Evolutionary conservation across 148 eudicot genomes (phyloP).

Genomic region (Spergularia marina): DNA sequence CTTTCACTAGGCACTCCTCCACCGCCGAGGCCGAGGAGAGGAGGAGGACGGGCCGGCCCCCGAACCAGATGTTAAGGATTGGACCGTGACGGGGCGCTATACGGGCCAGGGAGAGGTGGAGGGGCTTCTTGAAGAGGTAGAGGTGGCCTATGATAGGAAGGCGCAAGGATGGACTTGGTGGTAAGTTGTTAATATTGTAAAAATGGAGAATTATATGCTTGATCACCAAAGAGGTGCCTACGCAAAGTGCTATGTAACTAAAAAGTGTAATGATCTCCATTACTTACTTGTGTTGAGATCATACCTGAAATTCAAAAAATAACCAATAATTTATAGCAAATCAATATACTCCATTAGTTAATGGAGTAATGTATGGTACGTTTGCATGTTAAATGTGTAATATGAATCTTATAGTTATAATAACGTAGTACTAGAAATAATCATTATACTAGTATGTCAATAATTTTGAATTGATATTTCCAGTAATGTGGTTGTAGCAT

Average conservation of each 20-base stretch:
- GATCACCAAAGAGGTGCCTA: conserved; percentile 10
- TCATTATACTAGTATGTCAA: no score
- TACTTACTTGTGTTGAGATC: neutral
- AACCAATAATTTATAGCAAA: neutral
- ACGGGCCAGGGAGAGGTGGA: conserved; percentile 25
- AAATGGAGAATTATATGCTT: neutral
- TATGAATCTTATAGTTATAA: no score
- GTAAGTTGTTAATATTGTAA: conserved; percentile 17
- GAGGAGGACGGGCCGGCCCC: conserved; percentile 10
- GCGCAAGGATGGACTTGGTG: conserved; percentile 30
- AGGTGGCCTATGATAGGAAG: conserved; percentile 43
- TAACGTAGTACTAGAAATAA: no score
- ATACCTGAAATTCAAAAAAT: neutral
- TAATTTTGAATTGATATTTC: no score
- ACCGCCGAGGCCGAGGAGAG: conserved; percentile 24
- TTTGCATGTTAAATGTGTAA: no score
- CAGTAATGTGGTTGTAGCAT: no score
- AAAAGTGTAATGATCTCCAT: conserved; percentile 16
- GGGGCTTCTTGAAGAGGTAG: conserved; percentile 34
- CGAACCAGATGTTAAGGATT: conserved; percentile 20
- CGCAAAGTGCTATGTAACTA: conserved; percentile 13
- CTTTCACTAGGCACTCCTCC: conserved; percentile 34
- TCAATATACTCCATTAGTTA: no score
- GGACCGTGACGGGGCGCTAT: conserved; percentile 28
- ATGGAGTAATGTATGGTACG: no score